Evolutionary conservation across 177 flowering plant genomes (phyloP).

Genomic region (Viscum album): DNA sequence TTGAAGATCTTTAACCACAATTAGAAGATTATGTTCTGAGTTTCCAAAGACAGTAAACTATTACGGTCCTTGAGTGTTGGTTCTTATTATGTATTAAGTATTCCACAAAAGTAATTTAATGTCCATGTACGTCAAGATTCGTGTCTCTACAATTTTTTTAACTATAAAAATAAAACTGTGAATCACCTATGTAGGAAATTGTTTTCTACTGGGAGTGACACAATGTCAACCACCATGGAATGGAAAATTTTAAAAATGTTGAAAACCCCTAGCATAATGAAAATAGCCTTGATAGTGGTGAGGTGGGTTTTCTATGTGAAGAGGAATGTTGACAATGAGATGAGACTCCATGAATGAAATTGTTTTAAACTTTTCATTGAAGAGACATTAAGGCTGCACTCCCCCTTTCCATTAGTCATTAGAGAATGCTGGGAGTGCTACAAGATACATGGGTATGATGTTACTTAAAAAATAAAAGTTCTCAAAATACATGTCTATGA

Average conservation of each 20-base stretch:
- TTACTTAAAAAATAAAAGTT: neutral
- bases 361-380: neutral
- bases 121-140: too few species aligned
- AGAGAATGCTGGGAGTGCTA: neutral
- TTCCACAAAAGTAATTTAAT: too few species aligned
- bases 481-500: neutral
- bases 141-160: too few species aligned
- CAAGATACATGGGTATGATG: neutral
- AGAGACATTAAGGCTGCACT: conserved; percentile 1
- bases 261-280: conserved; percentile 19
- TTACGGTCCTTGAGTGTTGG: too few species aligned
- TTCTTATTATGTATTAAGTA: too few species aligned
- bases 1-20: too few species aligned
- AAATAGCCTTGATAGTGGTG: conserved; percentile 11
- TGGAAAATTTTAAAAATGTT: conserved; percentile 28
- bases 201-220: conserved; percentile 21
- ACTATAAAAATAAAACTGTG: too few species aligned
- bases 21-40: too few species aligned
- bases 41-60: too few species aligned
- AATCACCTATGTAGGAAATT: too few species aligned
- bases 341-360: neutral
- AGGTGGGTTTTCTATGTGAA: neutral
- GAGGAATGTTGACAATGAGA: neutral
- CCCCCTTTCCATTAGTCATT: neutral
- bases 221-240: conserved; percentile 12